Evolutionary conservation across 106 monocot species (phyloP).

Genomic region (Phalaenopsis aphrodite): DNA sequence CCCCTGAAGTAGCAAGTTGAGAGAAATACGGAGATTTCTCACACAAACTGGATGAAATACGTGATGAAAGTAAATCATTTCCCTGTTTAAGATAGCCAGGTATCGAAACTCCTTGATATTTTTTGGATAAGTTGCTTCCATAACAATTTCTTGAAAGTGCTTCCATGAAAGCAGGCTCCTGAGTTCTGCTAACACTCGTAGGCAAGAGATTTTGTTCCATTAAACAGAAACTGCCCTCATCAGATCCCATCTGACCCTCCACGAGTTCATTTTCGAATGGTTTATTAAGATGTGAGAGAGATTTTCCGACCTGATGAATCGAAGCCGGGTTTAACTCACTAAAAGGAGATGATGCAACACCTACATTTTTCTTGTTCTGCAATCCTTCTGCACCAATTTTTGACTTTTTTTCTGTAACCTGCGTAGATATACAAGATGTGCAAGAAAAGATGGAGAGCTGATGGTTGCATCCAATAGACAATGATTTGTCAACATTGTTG

Average conservation of each 20-base stretch:
- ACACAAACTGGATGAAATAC: conserved; percentile 9
- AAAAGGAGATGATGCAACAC: neutral
- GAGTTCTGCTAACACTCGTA: neutral
- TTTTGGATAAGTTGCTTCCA: conserved; percentile 1
- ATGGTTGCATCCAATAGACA: neutral
- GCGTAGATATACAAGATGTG: conserved; percentile 10
- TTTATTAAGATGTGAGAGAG: neutral
- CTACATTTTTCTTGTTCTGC: conserved; percentile 3
- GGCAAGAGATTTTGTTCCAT: conserved; percentile 16
- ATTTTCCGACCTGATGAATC: neutral
- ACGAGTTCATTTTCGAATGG: conserved; percentile 6
- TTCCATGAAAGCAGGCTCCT: conserved; percentile 6
- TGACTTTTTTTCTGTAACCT: conserved; percentile 7
- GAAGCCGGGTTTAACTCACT: neutral
- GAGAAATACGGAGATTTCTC: conserved; percentile 5
- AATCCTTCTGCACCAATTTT: conserved; percentile 2
- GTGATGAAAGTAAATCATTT: conserved; percentile 11
- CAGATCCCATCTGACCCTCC: neutral
- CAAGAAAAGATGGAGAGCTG: conserved; percentile 5
- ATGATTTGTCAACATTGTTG: conserved; percentile 1
- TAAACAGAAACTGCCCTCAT: conserved; percentile 12
- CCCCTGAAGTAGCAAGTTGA: conserved; percentile 15
- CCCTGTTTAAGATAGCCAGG: conserved; percentile 7
- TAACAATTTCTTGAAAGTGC: neutral
- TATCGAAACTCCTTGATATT: conserved; percentile 4